Base-by-base conservation (phyloP, 352 stramenopile species). In the Phytophthora boehmeriae region DNA sequence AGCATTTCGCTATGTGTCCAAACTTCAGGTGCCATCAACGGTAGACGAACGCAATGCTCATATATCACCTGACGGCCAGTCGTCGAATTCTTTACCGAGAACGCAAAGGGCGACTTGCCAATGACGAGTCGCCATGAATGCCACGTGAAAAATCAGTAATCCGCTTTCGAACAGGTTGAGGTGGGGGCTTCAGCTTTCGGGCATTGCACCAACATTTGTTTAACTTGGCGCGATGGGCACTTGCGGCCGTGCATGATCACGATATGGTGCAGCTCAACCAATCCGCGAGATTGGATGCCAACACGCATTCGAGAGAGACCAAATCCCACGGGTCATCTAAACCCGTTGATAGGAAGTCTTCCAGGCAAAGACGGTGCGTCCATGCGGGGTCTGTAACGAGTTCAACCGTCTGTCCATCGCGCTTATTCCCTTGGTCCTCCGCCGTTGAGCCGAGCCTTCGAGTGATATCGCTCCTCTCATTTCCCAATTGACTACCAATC, bases 401-500 rank as follows among this genome's bases (percentile, higher is more conserved):
- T 17, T 9, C 10, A 17, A 22, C 38, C 38, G 38, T 17, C 20
- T 44, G 38, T 44, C 38, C 38, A 19, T 44, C 38, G 6, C 16
- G 38, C 13, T 11, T 8, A 22, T 44, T 44, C 38, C 14, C 19
- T 44, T 44, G 38, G 38, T 17, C 19, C 13, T 19, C 34, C 10
- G 8, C 14, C 38, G 38, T 44, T 44, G 38, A 44, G 19, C 10
- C 38, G 25, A 30, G 25, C 25, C 25, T 30, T 30, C 25, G 19
- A 25, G 44, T 43, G 50, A 52, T 5, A 22, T 39, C 25, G 32
- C 22, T 28, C 8, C 38, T 53, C 44, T 63, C 59, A 67, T 42
- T 57, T 54, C 44, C 23, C 13, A 62, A 63, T 62, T 63, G 53
- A 28, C 44, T 44, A 54, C 51, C 22, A 65, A 39, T 8, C 27